These are phyloP conservation scores for Arachis hypogaea DNA, from an alignment of 306 rosid species.

Conservation along the genomic window DNA sequence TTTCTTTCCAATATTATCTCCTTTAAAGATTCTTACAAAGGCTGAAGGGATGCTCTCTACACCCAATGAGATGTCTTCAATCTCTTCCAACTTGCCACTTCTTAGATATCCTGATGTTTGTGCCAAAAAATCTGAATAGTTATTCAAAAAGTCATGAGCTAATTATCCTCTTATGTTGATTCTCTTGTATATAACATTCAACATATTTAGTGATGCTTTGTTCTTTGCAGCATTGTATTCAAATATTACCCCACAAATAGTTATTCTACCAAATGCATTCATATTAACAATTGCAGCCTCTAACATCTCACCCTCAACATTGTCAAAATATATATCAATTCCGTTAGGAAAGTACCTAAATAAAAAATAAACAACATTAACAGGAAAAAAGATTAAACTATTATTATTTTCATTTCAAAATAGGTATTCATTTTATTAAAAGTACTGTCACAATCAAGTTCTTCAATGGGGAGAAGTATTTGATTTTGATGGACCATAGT, in stretches of 20 bases:
- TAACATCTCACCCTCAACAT: conserved; percentile 64
- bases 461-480: too few species aligned
- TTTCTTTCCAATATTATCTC: conserved; percentile 67
- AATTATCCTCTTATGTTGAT: conserved; percentile 56
- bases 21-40: conserved; percentile 56
- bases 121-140: conserved; percentile 45
- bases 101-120: conserved; percentile 47
- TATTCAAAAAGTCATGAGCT: conserved; percentile 37
- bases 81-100: conserved; percentile 36
- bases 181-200: conserved; percentile 58
- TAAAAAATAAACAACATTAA: background rate
- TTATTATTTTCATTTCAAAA: background rate
- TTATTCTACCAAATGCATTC: conserved; percentile 61
- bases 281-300: conserved; percentile 65
- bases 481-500: too few species aligned
- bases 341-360: conserved; percentile 62
- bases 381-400: background rate
- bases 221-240: conserved; percentile 50
- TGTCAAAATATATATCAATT: conserved; percentile 75
- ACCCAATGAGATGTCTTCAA: conserved; percentile 59
- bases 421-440: too few species aligned
- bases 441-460: too few species aligned
- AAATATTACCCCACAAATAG: conserved; percentile 58
- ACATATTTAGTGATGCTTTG: conserved; percentile 49
- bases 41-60: conserved; percentile 57